Evolutionary conservation across 495 filamentous ascomycete species (phyloP), one percentile per base, ranked within the genome.

Genomic region (Xylaria flabelliformis): DNA sequence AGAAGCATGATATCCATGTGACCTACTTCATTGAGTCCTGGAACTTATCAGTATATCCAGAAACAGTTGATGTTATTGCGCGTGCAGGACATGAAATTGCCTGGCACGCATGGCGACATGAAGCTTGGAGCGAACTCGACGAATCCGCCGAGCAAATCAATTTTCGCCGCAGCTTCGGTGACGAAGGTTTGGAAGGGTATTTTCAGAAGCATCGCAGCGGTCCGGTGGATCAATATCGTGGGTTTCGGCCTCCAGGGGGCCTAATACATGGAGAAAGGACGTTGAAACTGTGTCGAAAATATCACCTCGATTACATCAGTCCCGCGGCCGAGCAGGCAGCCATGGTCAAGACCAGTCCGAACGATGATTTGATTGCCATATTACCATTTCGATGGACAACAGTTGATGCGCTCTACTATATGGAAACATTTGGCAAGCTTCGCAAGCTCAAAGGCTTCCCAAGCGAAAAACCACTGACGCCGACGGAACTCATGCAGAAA

Each of bases 1-100:
- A 51, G 15, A 48, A 67, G 8, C 53, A 81, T 74, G 17, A 36
- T 64, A 42, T 81, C 29, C 71, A 74, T 34, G 78, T 75, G 3
- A 82, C 80, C 6, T 81, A 80, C 73, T 82, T 82, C 58, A 69
- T 72, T 69, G 80, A 82, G 74, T 73, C 78, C 21, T 81, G 80
- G 80, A 79, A 75, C 59, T 72, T 82, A 9, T 58, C 21, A n/a
- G 76, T 78, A 17, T 81, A 82, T 48, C 78, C 78, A 0, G 65
- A 36, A 13, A 74, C 72, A 9, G 70, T 81, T 29, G 17, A 19
- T 3, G 64, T 72, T 7, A 53, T 80, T 4, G 32, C 26, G 7
- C 51, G 21, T 3, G 65, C 42, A 3, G 79, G 79, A 0, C 79
- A 81, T 64, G 79, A 82, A 62, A 63, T 81, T 3, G 80, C 78